phyloP scores from a whole-genome alignment of 192 early-diverging fungal species.

The Dispira parvispora region DNA sequence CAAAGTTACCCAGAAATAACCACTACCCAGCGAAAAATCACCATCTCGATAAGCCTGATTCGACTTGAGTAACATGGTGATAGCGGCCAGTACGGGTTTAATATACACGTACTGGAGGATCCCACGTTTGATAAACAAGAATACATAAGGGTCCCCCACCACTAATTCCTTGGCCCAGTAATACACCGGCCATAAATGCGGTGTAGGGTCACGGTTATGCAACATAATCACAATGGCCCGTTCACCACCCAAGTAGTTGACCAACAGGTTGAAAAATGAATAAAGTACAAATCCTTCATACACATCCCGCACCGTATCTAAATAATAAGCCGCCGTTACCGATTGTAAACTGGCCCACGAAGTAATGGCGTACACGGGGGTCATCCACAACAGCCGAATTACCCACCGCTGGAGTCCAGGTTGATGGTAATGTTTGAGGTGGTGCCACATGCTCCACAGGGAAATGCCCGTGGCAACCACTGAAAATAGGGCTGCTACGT shows the following conservation, averaged over 20 bases:
- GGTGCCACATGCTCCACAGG: constrained; percentile 25
- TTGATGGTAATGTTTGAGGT: constrained; percentile 31
- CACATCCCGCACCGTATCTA: constrained; percentile 80
- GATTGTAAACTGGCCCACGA: constrained; percentile 63
- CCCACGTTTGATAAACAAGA: constrained; percentile 71
- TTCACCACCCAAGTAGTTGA: constrained; percentile 82
- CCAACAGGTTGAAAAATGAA: constrained; percentile 76
- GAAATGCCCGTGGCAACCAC: constrained; percentile 26
- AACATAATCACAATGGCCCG: constrained; percentile 64
- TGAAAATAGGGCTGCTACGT: constrained; percentile 24
- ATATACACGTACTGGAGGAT: constrained; percentile 89
- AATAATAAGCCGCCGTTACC: constrained; percentile 54
- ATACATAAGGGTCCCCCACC: constrained; percentile 71
- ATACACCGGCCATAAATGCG: constrained; percentile 68
- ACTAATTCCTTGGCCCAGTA: constrained; percentile 56
- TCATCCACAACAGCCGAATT: constrained; percentile 48
- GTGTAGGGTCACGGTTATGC: constrained; percentile 53
- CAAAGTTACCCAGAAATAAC: constrained; percentile 68
- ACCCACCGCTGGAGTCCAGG: constrained; percentile 44
- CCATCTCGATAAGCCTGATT: constrained; percentile 67
- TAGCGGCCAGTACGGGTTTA: constrained; percentile 60
- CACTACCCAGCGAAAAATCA: constrained; percentile 39
- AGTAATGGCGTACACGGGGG: constrained; percentile 77
- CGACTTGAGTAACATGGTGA: constrained; percentile 68
- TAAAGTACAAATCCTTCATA: constrained; percentile 96